Percentiles rank a stretch among this genome's conserved stretches.
These are phyloP conservation scores for Botryotinia narcissicola DNA, from an alignment of 2,329 filamentous ascomycete species.

Conservation along the genomic window DNA sequence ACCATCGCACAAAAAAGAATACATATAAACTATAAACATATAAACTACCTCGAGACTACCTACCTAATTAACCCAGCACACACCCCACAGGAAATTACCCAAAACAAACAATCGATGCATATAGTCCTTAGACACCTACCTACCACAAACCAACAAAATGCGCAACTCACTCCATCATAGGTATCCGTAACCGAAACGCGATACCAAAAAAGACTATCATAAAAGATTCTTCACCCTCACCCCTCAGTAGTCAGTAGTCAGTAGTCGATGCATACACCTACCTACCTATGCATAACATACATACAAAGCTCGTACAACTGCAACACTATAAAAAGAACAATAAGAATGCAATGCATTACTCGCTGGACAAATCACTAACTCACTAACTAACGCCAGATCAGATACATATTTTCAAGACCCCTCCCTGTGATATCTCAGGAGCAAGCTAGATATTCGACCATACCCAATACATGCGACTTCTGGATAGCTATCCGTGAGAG, in stretches of 20 bases:
- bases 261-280: too few species aligned
- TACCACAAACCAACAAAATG: neutral
- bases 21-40: accelerated
- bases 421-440: neutral
- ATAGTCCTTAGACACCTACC: neutral
- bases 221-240: too few species aligned
- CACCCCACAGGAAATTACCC: neutral
- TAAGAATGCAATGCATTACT: neutral
- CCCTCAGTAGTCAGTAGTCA: too few species aligned
- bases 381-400: neutral
- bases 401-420: neutral
- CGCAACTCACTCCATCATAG: too few species aligned
- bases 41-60: too few species aligned
- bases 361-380: neutral
- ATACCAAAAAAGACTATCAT: too few species aligned
- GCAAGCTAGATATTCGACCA: too few species aligned
- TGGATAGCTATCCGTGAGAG: neutral
- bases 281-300: too few species aligned
- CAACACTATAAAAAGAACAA: neutral
- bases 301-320: too few species aligned
- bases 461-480: neutral
- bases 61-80: neutral
- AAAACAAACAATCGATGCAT: neutral
- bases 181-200: too few species aligned
- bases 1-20: too few species aligned